phyloP scores from a whole-genome alignment of 768 basidiomycete genomes.

The Amanita brunnescens region DNA sequence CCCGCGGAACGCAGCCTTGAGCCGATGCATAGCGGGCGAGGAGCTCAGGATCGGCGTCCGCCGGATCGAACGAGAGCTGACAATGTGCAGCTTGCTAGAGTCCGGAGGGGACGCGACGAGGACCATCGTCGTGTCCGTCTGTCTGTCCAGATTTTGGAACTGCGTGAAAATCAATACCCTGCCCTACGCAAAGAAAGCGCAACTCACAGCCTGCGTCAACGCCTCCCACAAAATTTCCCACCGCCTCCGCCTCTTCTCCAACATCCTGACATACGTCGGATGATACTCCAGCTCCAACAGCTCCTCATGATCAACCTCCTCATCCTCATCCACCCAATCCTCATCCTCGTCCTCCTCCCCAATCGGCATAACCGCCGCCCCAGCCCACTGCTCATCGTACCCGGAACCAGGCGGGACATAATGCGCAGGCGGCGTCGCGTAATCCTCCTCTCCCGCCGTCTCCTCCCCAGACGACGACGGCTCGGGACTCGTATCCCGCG shows the following conservation, averaged over 20 bases:
- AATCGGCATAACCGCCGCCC: background rate
- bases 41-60: conserved; percentile 39
- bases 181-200: background rate
- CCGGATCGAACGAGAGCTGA: conserved; percentile 63
- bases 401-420: conserved; percentile 12
- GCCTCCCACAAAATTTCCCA: conserved; percentile 77
- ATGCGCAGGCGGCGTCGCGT: conserved; percentile 16
- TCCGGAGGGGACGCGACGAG: conserved; percentile 71
- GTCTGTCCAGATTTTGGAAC: conserved; percentile 74
- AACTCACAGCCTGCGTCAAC: conserved; percentile 57
- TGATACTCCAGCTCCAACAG: conserved; percentile 71
- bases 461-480: conserved; percentile 70
- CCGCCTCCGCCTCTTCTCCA: conserved; percentile 57
- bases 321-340: conserved; percentile 71
- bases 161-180: conserved; percentile 19
- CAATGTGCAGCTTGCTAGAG: conserved; percentile 50
- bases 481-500: conserved; percentile 74
- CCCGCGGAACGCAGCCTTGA: conserved; percentile 51
- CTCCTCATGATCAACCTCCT: conserved; percentile 61
- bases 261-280: conserved; percentile 55
- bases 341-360: conserved; percentile 29
- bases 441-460: conserved; percentile 58
- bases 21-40: conserved; percentile 39
- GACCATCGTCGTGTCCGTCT: conserved; percentile 73
- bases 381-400: conserved; percentile 7